Evolutionary conservation across 257 asterid species (phyloP), one percentile per base, ranked within the genome.

Genomic region (Nyctanthes arbortristis): DNA sequence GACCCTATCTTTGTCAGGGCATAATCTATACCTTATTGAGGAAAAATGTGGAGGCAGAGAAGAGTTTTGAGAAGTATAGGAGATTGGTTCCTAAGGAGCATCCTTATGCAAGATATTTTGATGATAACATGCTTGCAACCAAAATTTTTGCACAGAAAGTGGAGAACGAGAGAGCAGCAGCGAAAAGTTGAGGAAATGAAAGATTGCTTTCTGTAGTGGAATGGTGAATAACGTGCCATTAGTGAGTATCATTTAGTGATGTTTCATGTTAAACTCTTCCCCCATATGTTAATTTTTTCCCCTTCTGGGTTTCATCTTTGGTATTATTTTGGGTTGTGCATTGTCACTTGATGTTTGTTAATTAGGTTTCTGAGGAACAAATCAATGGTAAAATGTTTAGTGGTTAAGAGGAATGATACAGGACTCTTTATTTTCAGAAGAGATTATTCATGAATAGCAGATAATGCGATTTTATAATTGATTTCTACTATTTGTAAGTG

Each of bases 1-100:
- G 99, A 83, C 99, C 99, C 0, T 93, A 91, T 59, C 65, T 93
- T 40, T 93, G 97, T 71, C 96, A 87, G 78, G 99, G 96, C 22
- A 91, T 91, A 40, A 87, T 93, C 54, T 91, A 89, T 47, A 91
- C 96, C 7, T 47, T 91, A 82, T 72, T 91, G 88, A 84, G 82
- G 88, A 91, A 87, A 67, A 87, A 72, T 37, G 63, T 45, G 0
- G 96, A 89, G 83, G 99, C 99, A 3, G 96, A 91, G 71, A 87
- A 87, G 82, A 79, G 59, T 77, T 93, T 93, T 34, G 96, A 89
- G 75, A 91, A 85, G 81, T 93, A 89, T 63, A 63, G 90, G 73
- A 86, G 88, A 68, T 78, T 93, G 83, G 92, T 93, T 39, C 97
- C 99, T 0, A 84, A 89, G 65, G 94, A 82, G 66, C 97, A 93